A percentile compares a stretch with the other conserved stretches of the same genome.
Evolutionary conservation across 176 grass and related monocot genomes (phyloP).

Genomic region (Dendrocalamus sinicus): DNA sequence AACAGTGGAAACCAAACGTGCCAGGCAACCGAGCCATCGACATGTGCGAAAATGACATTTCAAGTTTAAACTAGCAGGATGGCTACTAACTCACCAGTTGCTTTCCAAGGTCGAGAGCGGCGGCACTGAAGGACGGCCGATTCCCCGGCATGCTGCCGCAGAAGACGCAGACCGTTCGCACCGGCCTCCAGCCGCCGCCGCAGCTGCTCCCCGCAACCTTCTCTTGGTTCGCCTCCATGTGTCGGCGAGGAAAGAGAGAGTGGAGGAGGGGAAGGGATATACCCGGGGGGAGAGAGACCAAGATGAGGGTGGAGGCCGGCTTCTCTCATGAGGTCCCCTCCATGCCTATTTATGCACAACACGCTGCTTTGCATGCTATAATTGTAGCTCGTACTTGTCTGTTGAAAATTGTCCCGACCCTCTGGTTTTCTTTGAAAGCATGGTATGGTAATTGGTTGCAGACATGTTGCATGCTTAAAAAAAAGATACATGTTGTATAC

Average conservation of each 20-base stretch:
- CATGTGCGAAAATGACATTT: not conserved
- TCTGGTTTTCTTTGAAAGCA: not conserved
- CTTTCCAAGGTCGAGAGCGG: slow-evolving; percentile 81
- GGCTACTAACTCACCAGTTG: slow-evolving; percentile 54
- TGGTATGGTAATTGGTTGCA: not conserved
- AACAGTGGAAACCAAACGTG: not conserved
- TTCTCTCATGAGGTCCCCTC: not conserved
- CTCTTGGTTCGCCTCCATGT: slow-evolving; percentile 58
- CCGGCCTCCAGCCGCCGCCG: slow-evolving; percentile 31
- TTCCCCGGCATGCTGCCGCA: slow-evolving; percentile 83
- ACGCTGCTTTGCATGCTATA: slow-evolving; percentile 12
- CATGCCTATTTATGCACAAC: slow-evolving; percentile 44
- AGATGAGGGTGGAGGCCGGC: not conserved
- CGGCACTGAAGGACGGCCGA: slow-evolving; percentile 76
- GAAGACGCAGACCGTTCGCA: slow-evolving; percentile 78
- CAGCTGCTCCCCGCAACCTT: slow-evolving; percentile 2
- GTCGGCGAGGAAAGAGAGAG: not conserved
- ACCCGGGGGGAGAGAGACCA: not conserved
- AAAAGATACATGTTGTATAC: not conserved
- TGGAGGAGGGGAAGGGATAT: not conserved
- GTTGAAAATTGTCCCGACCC: not conserved
- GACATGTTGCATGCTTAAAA: not conserved
- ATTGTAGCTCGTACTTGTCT: not conserved
- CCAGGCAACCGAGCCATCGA: not conserved
- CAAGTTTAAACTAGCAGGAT: not conserved